These are phyloP conservation scores for Sporobolomyces roseus DNA, from an alignment of 768 basidiomycete genomes.

Conservation along the genomic window DNA sequence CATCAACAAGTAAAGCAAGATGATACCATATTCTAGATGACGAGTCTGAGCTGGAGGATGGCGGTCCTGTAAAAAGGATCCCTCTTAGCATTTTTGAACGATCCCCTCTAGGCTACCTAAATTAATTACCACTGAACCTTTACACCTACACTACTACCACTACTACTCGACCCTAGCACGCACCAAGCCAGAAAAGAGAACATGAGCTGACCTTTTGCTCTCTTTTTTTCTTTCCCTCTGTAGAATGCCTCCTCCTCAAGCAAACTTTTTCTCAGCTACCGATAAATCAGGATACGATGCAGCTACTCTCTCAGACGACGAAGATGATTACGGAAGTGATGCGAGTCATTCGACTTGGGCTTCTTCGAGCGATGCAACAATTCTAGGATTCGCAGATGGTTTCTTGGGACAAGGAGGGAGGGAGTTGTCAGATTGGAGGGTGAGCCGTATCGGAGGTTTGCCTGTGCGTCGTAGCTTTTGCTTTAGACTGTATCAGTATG, in stretches of 20 bases:
- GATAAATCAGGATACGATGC: constrained; percentile 28
- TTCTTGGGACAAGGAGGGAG: not conserved
- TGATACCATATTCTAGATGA: constrained; percentile 21
- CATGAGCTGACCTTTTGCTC: not conserved
- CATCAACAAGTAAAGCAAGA: not conserved
- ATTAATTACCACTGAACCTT: constrained; percentile 7
- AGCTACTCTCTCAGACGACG: constrained; percentile 35
- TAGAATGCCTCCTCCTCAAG: constrained; percentile 18
- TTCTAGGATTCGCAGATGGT: constrained; percentile 34
- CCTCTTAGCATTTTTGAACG: constrained; percentile 8
- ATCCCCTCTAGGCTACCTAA: constrained; percentile 38
- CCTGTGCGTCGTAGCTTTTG: constrained; percentile 22
- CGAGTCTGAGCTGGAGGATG: constrained; percentile 26
- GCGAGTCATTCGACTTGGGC: constrained; percentile 32
- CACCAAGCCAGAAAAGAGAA: not conserved
- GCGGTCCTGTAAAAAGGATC: constrained; percentile 20
- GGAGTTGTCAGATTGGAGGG: constrained; percentile 22
- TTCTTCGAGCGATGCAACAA: constrained; percentile 22
- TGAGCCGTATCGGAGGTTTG: constrained; percentile 29
- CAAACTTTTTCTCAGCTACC: constrained; percentile 2
- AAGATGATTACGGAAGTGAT: constrained; percentile 31
- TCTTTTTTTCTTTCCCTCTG: too few species aligned
- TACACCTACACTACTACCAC: too few species aligned
- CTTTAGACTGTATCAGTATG: too few species aligned
- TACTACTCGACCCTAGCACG: not conserved